Conservation (phyloP, 495 filamentous ascomycete species). For the Bacidia gigantensis region DNA sequence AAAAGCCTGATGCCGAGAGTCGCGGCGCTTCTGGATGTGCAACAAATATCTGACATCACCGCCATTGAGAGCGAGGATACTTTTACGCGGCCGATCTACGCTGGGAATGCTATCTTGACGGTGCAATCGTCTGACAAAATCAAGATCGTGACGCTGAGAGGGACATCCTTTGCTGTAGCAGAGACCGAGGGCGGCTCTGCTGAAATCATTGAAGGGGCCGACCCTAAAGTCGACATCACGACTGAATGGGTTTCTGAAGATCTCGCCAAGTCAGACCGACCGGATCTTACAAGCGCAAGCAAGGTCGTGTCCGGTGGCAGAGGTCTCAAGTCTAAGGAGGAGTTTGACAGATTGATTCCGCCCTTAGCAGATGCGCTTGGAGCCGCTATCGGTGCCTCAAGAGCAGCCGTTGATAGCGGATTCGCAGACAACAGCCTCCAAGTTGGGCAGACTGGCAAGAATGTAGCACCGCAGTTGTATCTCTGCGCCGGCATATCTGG, state of each 20-base stretch:
- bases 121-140: slow-evolving; percentile 76
- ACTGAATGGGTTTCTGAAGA: slow-evolving; percentile 92
- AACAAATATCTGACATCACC: slow-evolving; percentile 87
- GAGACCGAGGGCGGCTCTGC: slow-evolving; percentile 38
- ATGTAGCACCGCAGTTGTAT: slow-evolving; percentile 91
- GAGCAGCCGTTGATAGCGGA: slow-evolving; percentile 90
- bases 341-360: slow-evolving; percentile 83
- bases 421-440: slow-evolving; percentile 99
- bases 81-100: slow-evolving; percentile 94
- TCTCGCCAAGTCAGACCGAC: slow-evolving; percentile 80
- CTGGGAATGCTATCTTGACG: slow-evolving; percentile 94
- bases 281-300: slow-evolving; percentile 79
- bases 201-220: slow-evolving; percentile 31
- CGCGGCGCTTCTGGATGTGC: slow-evolving; percentile 82
- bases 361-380: slow-evolving; percentile 84
- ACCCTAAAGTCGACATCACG: slow-evolving; percentile 48
- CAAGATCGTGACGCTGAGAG: slow-evolving; percentile 84
- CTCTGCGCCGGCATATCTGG: slow-evolving; percentile 91
- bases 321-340: slow-evolving; percentile 91
- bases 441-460: slow-evolving; percentile 97
- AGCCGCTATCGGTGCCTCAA: slow-evolving; percentile 85
- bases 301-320: slow-evolving; percentile 90
- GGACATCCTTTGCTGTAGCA: slow-evolving; percentile 61
- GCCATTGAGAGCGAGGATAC: slow-evolving; percentile 80
- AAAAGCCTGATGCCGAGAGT: slow-evolving; percentile 93